phyloP scores from a whole-genome alignment of 768 basidiomycete species.

The Mycena albidolilacea region DNA sequence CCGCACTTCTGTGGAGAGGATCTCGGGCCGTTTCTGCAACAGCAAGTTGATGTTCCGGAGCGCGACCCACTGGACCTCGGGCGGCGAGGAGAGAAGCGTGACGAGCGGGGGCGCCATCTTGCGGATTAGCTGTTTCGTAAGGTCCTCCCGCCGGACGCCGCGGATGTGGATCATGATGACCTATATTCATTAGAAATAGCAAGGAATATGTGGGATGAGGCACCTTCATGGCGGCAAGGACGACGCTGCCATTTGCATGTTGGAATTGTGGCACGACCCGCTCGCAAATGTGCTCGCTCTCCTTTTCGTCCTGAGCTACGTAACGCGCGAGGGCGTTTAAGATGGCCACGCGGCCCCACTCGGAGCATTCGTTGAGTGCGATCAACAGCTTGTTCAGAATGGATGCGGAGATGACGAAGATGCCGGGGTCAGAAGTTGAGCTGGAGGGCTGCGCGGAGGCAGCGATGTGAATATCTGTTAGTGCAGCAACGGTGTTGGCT shows the following conservation, averaged over 20 bases:
- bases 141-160: slow-evolving; percentile 83
- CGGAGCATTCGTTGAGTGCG: slow-evolving; percentile 97
- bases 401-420: slow-evolving; percentile 87
- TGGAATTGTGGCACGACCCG: slow-evolving; percentile 99
- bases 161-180: slow-evolving; percentile 99
- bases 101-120: slow-evolving; percentile 99
- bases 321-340: slow-evolving; percentile 90
- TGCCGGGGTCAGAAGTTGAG: slow-evolving; percentile 70
- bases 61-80: slow-evolving; percentile 99
- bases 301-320: slow-evolving; percentile 87
- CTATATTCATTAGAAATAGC: slow-evolving; percentile 54
- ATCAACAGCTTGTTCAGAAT: slow-evolving; percentile 93
- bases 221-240: slow-evolving; percentile 96
- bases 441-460: slow-evolving; percentile 71
- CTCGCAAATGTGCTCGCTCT: slow-evolving; percentile 99
- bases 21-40: slow-evolving; percentile 92
- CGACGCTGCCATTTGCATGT: slow-evolving; percentile 95
- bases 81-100: slow-evolving; percentile 95
- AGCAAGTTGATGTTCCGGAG: slow-evolving; percentile 97
- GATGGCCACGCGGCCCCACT: slow-evolving; percentile 98
- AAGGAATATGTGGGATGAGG: slow-evolving; percentile 36
- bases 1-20: slow-evolving; percentile 95
- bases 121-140: slow-evolving; percentile 86
- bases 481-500: slow-evolving; percentile 95
- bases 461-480: slow-evolving; percentile 92